These are phyloP conservation scores for Fusarium scirpi DNA, from an alignment of 2,329 filamentous ascomycete genomes.

Conservation along the genomic window DNA sequence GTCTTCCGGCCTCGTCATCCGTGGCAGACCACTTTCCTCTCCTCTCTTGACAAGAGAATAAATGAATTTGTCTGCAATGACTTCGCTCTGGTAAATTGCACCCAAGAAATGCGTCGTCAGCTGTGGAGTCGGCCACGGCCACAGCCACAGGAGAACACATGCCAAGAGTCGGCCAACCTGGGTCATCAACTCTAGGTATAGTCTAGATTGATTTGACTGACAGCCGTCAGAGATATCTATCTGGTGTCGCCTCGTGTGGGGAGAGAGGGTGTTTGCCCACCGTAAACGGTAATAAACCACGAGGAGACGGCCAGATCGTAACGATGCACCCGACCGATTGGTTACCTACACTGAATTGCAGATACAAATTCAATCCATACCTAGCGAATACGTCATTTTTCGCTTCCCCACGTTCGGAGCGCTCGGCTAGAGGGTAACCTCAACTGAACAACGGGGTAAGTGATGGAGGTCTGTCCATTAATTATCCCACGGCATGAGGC, in stretches of 20 bases:
- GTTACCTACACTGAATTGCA: neutral
- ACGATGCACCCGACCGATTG: constrained; percentile 7
- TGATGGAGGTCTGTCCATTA: constrained; percentile 15
- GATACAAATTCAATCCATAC: neutral
- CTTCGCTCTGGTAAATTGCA: constrained; percentile 25
- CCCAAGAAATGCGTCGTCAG: constrained; percentile 39
- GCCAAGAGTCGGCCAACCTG: constrained; percentile 8
- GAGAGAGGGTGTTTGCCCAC: constrained; percentile 15
- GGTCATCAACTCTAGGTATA: neutral
- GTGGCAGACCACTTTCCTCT: constrained; percentile 10
- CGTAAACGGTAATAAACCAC: constrained; percentile 32
- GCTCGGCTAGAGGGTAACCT: constrained; percentile 1
- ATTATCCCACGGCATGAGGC: too few species aligned
- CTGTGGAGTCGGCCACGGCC: constrained; percentile 28
- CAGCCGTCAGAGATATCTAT: neutral
- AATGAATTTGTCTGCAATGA: neutral
- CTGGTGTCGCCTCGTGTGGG: constrained; percentile 8
- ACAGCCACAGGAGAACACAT: constrained; percentile 18
- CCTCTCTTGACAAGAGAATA: neutral
- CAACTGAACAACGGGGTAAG: neutral
- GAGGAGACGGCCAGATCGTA: constrained; percentile 27
- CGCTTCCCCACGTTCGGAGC: constrained; percentile 4
- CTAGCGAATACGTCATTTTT: constrained; percentile 9
- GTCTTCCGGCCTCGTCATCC: constrained; percentile 37
- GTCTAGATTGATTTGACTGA: neutral